Evolutionary conservation across 2,329 filamentous ascomycete genomes (phyloP).

Genomic region (Colletotrichum sp.): DNA sequence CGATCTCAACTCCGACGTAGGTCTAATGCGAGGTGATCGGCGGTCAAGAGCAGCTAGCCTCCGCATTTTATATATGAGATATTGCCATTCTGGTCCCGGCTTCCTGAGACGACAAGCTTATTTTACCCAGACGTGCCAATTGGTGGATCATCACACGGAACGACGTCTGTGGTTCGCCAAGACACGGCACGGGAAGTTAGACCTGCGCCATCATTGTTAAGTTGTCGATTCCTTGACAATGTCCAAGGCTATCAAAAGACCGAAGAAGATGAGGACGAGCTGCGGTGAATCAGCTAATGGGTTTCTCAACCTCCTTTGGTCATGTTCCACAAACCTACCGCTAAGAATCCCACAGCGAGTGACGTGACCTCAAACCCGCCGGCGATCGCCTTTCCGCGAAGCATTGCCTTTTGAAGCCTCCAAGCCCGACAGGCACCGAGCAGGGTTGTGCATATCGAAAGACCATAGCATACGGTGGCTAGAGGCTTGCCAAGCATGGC

Average conservation of each 20-base stretch:
- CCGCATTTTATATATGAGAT: neutral
- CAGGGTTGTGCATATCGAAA: constrained; percentile 40
- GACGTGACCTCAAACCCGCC: constrained; percentile 34
- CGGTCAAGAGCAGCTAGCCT: neutral
- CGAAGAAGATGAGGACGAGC: constrained; percentile 12
- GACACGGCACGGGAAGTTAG: neutral
- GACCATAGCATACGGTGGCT: constrained; percentile 42
- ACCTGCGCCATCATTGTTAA: neutral
- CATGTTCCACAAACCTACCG: constrained; percentile 10
- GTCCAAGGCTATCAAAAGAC: constrained; percentile 20
- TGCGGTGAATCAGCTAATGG: neutral
- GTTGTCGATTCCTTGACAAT: constrained; percentile 13
- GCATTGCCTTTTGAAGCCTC: constrained; percentile 34
- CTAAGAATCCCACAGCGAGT: constrained; percentile 8
- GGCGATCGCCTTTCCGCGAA: constrained; percentile 32
- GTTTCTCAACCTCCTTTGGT: neutral
- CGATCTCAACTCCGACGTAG: neutral
- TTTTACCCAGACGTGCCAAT: neutral
- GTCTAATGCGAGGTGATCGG: neutral
- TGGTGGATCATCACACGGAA: neutral
- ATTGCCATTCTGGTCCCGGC: too few species aligned
- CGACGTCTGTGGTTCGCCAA: neutral
- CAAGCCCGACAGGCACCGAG: constrained; percentile 35
- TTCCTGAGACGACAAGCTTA: too few species aligned
- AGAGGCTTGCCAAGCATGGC: constrained; percentile 66